Percentiles rank a stretch among this genome's conserved stretches.
Evolutionary conservation across 805 yeast genomes (phyloP).

Genomic region (Wickerhamomyces subpelliculosus): DNA sequence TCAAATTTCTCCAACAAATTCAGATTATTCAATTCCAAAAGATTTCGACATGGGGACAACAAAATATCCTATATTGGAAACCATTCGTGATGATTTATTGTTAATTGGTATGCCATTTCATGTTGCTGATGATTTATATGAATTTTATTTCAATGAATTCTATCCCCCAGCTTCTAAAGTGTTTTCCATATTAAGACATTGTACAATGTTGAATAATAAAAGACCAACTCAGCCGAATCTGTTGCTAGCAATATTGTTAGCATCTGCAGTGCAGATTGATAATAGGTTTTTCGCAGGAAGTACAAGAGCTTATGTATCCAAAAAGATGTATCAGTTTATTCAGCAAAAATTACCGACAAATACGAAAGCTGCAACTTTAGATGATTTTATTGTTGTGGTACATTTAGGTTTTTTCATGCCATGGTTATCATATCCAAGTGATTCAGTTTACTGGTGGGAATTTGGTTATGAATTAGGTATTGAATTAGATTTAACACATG

Average conservation of each 20-base stretch:
- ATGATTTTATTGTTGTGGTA: slow-evolving; percentile 14
- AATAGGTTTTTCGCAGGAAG: slow-evolving; percentile 18
- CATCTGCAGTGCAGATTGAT: slow-evolving; percentile 16
- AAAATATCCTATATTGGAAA: slow-evolving; percentile 7
- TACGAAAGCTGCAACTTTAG: slow-evolving; percentile 8
- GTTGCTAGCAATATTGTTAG: slow-evolving; percentile 11
- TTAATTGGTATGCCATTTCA: slow-evolving; percentile 10
- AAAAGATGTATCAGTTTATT: slow-evolving; percentile 12
- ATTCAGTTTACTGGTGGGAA: slow-evolving; percentile 20
- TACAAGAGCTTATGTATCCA: slow-evolving; percentile 12
- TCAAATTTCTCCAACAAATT: not conserved
- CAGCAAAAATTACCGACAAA: slow-evolving; percentile 10
- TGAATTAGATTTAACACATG: slow-evolving; percentile 2
- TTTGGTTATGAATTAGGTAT: slow-evolving; percentile 10
- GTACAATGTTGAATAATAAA: slow-evolving; percentile 10
- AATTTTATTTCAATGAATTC: slow-evolving; percentile 13
- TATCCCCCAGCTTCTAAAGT: slow-evolving; percentile 15
- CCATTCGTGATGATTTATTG: slow-evolving; percentile 6
- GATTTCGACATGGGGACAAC: slow-evolving; percentile 5
- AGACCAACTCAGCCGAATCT: slow-evolving; percentile 14
- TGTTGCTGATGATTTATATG: slow-evolving; percentile 18
- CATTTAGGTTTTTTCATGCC: slow-evolving; percentile 20
- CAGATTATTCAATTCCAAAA: not conserved
- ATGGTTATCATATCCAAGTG: slow-evolving; percentile 19
- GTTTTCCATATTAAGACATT: slow-evolving; percentile 15